Evolutionary conservation across 768 basidiomycete genomes (phyloP).

Genomic region (Mycena epipterygia): DNA sequence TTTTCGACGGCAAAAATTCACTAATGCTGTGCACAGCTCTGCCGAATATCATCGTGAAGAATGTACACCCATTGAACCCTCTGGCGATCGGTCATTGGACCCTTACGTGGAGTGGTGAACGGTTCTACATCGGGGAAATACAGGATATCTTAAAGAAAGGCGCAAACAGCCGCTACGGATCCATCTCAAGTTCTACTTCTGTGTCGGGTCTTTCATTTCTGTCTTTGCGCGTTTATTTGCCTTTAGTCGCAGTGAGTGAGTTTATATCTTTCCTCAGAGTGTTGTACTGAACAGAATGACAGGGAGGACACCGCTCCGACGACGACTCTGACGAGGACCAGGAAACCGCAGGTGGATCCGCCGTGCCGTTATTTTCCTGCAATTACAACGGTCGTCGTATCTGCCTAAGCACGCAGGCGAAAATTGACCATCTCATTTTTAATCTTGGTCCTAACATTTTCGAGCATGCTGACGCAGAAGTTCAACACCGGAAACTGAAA

Average conservation of each 20-base stretch:
- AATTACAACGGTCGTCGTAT: not conserved
- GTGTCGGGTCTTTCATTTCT: slow-evolving; percentile 19
- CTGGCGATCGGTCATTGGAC: slow-evolving; percentile 16
- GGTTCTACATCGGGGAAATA: slow-evolving; percentile 34
- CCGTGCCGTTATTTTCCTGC: not conserved
- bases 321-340: not conserved
- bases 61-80: slow-evolving; percentile 29
- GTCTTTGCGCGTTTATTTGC: slow-evolving; percentile 21
- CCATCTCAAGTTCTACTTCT: not conserved
- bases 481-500: not conserved
- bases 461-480: not conserved
- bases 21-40: not conserved
- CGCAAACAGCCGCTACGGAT: slow-evolving; percentile 24
- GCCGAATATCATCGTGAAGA: slow-evolving; percentile 22
- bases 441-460: not conserved
- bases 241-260: not conserved
- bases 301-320: no score
- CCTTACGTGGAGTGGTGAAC: slow-evolving; percentile 23
- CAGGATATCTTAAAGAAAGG: slow-evolving; percentile 30
- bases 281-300: not conserved
- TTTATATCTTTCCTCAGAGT: not conserved
- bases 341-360: not conserved
- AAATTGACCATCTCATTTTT: no score
- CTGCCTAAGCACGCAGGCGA: not conserved
- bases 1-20: not conserved